Evolutionary conservation across 345 rosid species (phyloP), one percentile per base, ranked within the genome.

Genomic region (Euphorbia tirucalli): DNA sequence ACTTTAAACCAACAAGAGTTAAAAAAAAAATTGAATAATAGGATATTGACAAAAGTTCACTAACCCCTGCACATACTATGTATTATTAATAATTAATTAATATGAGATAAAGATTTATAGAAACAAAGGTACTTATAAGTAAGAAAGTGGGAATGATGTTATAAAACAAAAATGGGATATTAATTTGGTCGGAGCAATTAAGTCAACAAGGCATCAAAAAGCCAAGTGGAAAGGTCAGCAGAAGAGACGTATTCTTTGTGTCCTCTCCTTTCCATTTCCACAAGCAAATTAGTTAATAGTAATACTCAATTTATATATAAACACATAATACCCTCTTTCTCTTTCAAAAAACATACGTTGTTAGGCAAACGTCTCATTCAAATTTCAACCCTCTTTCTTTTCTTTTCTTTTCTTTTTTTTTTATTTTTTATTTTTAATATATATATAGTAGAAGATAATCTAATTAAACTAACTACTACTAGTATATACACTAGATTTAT

Each of bases 291-390:
- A 35, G 39, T 35, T n/a, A n/a, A n/a, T n/a, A n/a, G n/a, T 58
- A 55, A 80, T 77, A n/a, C 0, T 24, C 22, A 24, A 57, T 9
- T 22, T 57, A 57, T 57, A 8, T 57, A 50, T 49, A 49, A 49
- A 49, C 5, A 49, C 4, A 50, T 49, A 35, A 35, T 3, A 35
- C 21, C 0, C 55, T 49, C 14, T 55, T 24, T 55, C 59, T 56
- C 25, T 25, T 22, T 56, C 27, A 15, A 48, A 69, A 66, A 63
- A 71, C 3, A 35, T 35, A 72, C n/a, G n/a, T 48, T 57, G 83
- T 84, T 84, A 78, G 89, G 89, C 89, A 84, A 43, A 85, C 75
- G 92, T 87, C 88, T 35, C 7, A 35, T 35, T 35, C 39, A 35
- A 70, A 73, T 60, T 72, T 84, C 87, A 71, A 28, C 5, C n/a